A percentile compares a stretch with the other conserved stretches of the same genome.
Conservation (phyloP, 208 protist species). For the Trypanosoma caninum region DNA sequence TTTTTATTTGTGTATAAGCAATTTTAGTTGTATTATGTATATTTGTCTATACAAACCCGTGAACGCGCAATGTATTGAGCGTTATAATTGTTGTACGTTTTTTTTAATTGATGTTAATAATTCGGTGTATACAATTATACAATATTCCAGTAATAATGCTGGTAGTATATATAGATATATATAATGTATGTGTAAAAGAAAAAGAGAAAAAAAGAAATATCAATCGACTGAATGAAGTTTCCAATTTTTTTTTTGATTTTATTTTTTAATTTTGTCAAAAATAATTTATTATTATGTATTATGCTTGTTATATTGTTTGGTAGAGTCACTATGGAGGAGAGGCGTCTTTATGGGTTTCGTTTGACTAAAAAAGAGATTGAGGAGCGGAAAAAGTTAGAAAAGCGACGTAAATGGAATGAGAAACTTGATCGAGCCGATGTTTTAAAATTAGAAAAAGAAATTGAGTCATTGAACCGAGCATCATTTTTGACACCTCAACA, state of each 20-base stretch:
- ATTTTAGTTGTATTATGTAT: neutral
- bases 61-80: neutral
- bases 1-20: neutral
- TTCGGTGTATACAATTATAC: too few species aligned
- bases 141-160: too few species aligned
- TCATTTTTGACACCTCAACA: slow-evolving; percentile 67
- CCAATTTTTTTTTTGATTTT: slow-evolving; percentile 19
- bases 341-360: slow-evolving; percentile 50
- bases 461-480: slow-evolving; percentile 47
- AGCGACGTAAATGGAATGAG: slow-evolving; percentile 45
- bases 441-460: slow-evolving; percentile 42
- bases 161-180: neutral
- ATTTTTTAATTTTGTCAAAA: too few species aligned
- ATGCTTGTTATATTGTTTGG: too few species aligned
- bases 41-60: too few species aligned
- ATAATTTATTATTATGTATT: too few species aligned
- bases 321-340: slow-evolving; percentile 23
- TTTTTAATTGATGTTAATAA: too few species aligned
- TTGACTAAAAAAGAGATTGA: slow-evolving; percentile 43
- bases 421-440: slow-evolving; percentile 48
- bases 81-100: too few species aligned
- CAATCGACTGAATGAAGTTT: neutral
- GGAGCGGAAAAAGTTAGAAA: slow-evolving; percentile 39
- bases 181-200: neutral
- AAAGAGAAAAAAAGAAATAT: neutral